A percentile compares a stretch with the other conserved stretches of the same genome.
phyloP scores from a whole-genome alignment of 2,329 filamentous ascomycete genomes.

The Stenocarpella maydis region DNA sequence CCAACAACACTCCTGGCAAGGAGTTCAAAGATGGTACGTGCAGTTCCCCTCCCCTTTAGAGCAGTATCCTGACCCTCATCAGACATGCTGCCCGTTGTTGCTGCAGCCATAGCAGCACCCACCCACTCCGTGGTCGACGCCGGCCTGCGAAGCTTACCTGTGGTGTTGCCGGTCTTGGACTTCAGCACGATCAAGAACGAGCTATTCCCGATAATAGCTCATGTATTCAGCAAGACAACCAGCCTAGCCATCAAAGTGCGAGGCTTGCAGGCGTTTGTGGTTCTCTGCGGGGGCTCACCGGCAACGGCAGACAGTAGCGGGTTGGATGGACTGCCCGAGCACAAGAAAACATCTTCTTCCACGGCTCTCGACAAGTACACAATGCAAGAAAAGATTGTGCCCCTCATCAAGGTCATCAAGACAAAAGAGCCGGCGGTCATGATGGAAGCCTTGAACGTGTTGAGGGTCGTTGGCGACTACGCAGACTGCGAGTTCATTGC shows the following conservation, averaged over 20 bases:
- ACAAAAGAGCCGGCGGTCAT: slow-evolving; percentile 98
- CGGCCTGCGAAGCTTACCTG: slow-evolving; percentile 78
- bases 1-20: slow-evolving; percentile 84
- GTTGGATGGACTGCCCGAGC: slow-evolving; percentile 74
- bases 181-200: slow-evolving; percentile 98
- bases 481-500: slow-evolving; percentile 93
- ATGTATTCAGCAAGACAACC: slow-evolving; percentile 90
- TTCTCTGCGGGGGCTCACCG: slow-evolving; percentile 81
- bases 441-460: slow-evolving; percentile 88
- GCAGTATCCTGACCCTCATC: slow-evolving; percentile 35
- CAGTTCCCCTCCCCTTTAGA: neutral
- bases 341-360: slow-evolving; percentile 70
- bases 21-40: slow-evolving; percentile 89
- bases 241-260: slow-evolving; percentile 95
- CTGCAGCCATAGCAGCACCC: slow-evolving; percentile 84
- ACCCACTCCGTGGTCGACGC: slow-evolving; percentile 91
- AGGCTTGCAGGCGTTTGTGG: slow-evolving; percentile 87
- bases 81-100: slow-evolving; percentile 89
- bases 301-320: slow-evolving; percentile 69
- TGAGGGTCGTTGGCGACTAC: slow-evolving; percentile 81
- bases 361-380: slow-evolving; percentile 96
- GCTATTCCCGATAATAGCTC: slow-evolving; percentile 89
- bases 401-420: slow-evolving; percentile 90
- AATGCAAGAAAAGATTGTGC: slow-evolving; percentile 96
- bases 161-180: slow-evolving; percentile 87